Evolutionary conservation across 495 filamentous ascomycete genomes (phyloP), one percentile per base, ranked within the genome.

Genomic region (Terfezia boudieri): DNA sequence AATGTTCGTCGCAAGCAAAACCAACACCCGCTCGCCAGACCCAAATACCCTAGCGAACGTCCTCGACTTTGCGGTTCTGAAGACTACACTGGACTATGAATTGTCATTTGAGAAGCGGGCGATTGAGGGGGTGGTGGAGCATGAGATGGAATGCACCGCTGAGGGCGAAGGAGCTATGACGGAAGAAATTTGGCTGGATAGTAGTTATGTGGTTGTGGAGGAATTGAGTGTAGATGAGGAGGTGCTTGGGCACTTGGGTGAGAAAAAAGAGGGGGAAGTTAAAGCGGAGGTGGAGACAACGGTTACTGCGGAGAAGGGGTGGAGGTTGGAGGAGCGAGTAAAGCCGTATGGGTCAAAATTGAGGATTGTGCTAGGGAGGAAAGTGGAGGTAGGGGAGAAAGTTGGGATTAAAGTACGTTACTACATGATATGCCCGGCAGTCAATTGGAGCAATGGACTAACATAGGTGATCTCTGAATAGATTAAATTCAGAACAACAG

Each of bases 11-110:
- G 1, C 26, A 32, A 32, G 26, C 26, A 32, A 32, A 32, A 32
- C 4, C 26, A 46, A 46, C 8, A 4, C 4, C 41, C 41, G 41
- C 41, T 14, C 41, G 41, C 12, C n/a, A n/a, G 89, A 98, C 67
- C 88, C 88, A 12, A 94, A 88, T 64, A 94, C 89, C 26, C 71
- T 90, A 16, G 83, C 84, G 63, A 98, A 98, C 69, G 92, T 94
- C 69, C 77, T 82, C 66, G 76, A 79, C 50, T 94, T 84, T 74
- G 66, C 73, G 20, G 94, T 85, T 22, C 82, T 74, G 57, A 84
- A 94, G 67, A 85, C 84, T 10, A 78, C 74, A 10, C 81, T 83
- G 41, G 78, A 83, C 64, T 74, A 94, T 56, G 76, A 74, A 50
- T 80, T 98, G 57, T 76, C 89, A 56, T 98, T 95, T 64, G 74